Base-by-base conservation (phyloP, 352 stramenopile genomes). In the Pythium utonaiense region DNA sequence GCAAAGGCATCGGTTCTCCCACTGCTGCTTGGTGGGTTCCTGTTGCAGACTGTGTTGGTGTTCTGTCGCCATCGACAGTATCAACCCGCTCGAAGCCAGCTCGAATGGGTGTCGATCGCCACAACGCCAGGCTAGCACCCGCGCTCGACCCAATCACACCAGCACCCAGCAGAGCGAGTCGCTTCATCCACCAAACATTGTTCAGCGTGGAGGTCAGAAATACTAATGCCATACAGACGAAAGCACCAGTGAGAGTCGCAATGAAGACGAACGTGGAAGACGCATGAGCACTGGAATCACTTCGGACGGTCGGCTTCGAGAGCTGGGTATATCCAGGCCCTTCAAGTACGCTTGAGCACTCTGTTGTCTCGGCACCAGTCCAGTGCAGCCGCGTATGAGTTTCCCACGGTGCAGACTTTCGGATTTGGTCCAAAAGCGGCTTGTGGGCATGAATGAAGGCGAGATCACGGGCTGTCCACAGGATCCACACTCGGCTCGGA, bases 391-490 rank as follows among this genome's bases (percentile, higher is more conserved):
- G 36, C 13, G 62, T 28, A 16, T 47, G 49, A 8, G 53, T 38
- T 25, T 64, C 53, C 61, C 61, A 68, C 8, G 40, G 40, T 40
- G 28, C 40, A 3, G 49, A 68, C 21, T 21, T n/a, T 9, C 41
- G 48, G 2, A 68, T 53, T 19, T 56, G 38, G 10, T 68, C 61
- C 7, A 68, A 54, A 21, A 68, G 33, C 24, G 55, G 49, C 21
- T 50, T 53, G 55, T 68, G 33, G 9, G 61, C 61, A 17, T 56
- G 50, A 3, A 68, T 10, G 1, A 68, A 41, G 24, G 54, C 59
- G 10, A 57, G 27, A 33, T 69, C 62, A 47, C 62, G 62, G 24
- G 56, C 62, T 17, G 62, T 62, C 62, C 62, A 69, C 17, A 69
- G 40, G 19, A 69, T 58, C 55, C 62, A 69, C 7, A 69, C 16